phyloP scores from a whole-genome alignment of 1,139 yeast species.

The Saccharomyces hybrid region DNA sequence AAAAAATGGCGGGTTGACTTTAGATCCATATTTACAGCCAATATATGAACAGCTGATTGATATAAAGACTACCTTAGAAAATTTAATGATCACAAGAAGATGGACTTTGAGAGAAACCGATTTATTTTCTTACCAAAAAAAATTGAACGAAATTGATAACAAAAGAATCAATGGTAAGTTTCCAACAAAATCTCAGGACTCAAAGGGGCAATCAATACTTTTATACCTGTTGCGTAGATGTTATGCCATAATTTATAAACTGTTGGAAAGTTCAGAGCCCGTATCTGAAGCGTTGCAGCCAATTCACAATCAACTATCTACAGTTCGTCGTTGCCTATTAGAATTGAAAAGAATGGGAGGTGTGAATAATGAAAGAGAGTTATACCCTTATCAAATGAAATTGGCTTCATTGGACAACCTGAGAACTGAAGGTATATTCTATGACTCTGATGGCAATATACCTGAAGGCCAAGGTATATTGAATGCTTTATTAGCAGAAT shows the following conservation, averaged over 20 bases:
- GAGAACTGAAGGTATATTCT: constrained; percentile 82
- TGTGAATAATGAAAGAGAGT: constrained; percentile 71
- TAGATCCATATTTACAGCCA: constrained; percentile 44
- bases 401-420: constrained; percentile 80
- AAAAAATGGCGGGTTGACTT: constrained; percentile 37
- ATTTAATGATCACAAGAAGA: constrained; percentile 78
- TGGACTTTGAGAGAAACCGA: constrained; percentile 97
- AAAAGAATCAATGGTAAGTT: constrained; percentile 53
- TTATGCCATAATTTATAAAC: constrained; percentile 79
- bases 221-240: constrained; percentile 80
- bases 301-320: constrained; percentile 81
- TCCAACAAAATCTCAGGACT: constrained; percentile 30
- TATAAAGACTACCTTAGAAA: constrained; percentile 67
- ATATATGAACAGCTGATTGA: constrained; percentile 49
- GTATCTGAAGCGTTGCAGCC: constrained; percentile 90
- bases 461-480: constrained; percentile 97
- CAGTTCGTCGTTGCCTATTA: constrained; percentile 80
- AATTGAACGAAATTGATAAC: constrained; percentile 64
- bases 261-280: constrained; percentile 88
- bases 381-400: constrained; percentile 93
- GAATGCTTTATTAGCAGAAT: constrained; percentile 83
- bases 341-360: constrained; percentile 93
- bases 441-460: constrained; percentile 68
- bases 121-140: constrained; percentile 70
- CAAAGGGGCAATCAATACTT: constrained; percentile 57